Percentiles rank a stretch among this genome's conserved stretches.
These are phyloP conservation scores for Auricularia sp. DNA, from an alignment of 768 basidiomycete genomes.

Conservation along the genomic window DNA sequence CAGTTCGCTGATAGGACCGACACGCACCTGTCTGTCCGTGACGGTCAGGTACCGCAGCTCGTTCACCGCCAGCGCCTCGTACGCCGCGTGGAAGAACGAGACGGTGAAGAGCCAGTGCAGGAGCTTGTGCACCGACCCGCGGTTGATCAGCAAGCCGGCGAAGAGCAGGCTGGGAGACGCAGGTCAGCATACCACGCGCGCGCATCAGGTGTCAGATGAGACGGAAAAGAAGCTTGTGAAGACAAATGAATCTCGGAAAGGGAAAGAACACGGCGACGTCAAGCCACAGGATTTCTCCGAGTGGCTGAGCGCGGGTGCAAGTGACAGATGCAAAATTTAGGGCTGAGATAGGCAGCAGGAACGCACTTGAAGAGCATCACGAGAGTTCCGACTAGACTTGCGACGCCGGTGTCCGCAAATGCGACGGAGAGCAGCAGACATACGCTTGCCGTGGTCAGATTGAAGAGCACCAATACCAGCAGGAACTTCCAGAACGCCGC, in stretches of 20 bases:
- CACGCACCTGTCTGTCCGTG: conserved; percentile 74
- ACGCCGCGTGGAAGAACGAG: conserved; percentile 98
- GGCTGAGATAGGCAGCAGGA: neutral
- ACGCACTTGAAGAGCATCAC: conserved; percentile 98
- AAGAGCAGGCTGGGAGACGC: conserved; percentile 64
- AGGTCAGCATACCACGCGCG: neutral
- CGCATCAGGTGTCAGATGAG: conserved; percentile 2
- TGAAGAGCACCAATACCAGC: conserved; percentile 81
- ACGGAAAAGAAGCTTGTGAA: neutral
- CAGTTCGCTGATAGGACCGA: neutral
- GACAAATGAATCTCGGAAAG: conserved; percentile 3
- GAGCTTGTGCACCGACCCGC: conserved; percentile 62
- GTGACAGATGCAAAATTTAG: neutral
- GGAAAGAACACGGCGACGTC: neutral
- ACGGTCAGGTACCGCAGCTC: conserved; percentile 89
- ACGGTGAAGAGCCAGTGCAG: conserved; percentile 83
- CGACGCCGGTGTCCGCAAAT: conserved; percentile 77
- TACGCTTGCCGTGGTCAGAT: conserved; percentile 88
- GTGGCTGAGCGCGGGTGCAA: neutral
- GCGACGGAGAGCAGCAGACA: conserved; percentile 86
- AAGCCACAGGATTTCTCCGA: neutral
- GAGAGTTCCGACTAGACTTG: conserved; percentile 87
- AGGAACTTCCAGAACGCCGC: conserved; percentile 97
- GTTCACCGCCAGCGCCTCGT: conserved; percentile 95
- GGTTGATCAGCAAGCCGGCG: conserved; percentile 91